Evolutionary conservation across 192 early-diverging fungal genomes (phyloP), one percentile per base, ranked within the genome.

Genomic region (Coemansia sp.): DNA sequence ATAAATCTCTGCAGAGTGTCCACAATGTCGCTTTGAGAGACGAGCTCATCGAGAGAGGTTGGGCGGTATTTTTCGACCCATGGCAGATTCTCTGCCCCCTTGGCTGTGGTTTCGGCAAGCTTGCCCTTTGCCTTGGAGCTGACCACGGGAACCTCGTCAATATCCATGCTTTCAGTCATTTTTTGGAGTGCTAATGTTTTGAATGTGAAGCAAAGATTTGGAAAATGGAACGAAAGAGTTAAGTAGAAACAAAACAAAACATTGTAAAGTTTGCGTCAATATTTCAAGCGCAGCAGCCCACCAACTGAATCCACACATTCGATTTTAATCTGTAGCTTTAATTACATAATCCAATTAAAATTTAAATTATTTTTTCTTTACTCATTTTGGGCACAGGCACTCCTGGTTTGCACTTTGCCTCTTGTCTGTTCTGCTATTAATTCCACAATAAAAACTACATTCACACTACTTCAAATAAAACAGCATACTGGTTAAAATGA

Each of bases 1-100:
- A 98, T 95, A 71, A 97, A 99, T 7, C 83, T 70, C 55, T 89
- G 83, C 89, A 93, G 88, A 9, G 94, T 96, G 27, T 82, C 78
- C 19, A 93, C 94, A 49, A 99, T 96, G 68, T 96, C 89, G 54
- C 88, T 60, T 60, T 96, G 94, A 18, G 95, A 93, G 27, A 99
- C 92, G 43, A 99, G 81, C 41, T 99, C 95, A 48, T 88, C 85
- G n/a, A 99, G 72, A n/a, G 80, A 75, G 0, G 78, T 63, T 9
- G 95, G 96, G 47, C 96, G 82, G 68, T 99, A 99, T 64, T 99
- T 99, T 70, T 99, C 96, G 4, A 99, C 93, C 96, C 95, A 80
- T 6, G 78, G 78, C 33, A 80, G 61, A 33, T 59, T 74, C 17
- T 80, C 64, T 7, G 30, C 27, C 12, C 45, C 39, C 24, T 22